Evolutionary conservation across 1,284 basidiomycete species (phyloP).

Genomic region (Austroboletus sp.): DNA sequence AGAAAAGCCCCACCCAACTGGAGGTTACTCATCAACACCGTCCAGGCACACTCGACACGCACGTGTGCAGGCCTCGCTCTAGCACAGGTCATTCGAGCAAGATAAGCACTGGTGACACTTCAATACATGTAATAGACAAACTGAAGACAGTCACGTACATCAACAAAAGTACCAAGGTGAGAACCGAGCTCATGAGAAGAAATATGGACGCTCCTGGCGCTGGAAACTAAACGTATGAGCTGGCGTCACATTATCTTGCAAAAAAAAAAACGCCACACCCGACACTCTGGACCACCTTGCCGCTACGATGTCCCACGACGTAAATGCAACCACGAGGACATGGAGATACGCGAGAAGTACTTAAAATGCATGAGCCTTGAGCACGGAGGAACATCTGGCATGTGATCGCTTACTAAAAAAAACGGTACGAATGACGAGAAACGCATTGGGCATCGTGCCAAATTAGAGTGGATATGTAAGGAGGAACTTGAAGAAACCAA

Average conservation of each 20-base stretch:
- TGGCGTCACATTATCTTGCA: background rate
- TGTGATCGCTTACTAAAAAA: constrained; percentile 44
- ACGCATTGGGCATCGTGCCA: constrained; percentile 33
- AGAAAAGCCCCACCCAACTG: constrained; percentile 40
- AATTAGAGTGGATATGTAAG: background rate
- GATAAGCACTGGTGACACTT: constrained; percentile 20
- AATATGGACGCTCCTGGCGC: constrained; percentile 47
- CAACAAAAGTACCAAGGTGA: constrained; percentile 39
- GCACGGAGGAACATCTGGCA: background rate
- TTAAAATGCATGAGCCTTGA: constrained; percentile 21
- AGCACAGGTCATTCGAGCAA: constrained; percentile 37
- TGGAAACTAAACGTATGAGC: constrained; percentile 18
- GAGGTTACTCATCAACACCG: constrained; percentile 41
- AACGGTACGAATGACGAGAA: constrained; percentile 52
- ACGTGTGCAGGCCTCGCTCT: constrained; percentile 38
- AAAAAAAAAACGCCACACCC: constrained; percentile 13
- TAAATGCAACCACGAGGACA: constrained; percentile 47
- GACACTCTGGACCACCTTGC: constrained; percentile 33
- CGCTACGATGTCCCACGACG: constrained; percentile 50
- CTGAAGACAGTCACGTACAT: constrained; percentile 37
- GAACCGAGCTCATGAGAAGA: constrained; percentile 45
- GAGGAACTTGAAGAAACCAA: background rate
- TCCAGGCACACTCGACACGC: constrained; percentile 51
- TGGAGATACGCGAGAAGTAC: constrained; percentile 50
- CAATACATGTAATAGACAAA: background rate